Conservation (phyloP, 345 rosid species). For the Euphorbia tirucalli region DNA sequence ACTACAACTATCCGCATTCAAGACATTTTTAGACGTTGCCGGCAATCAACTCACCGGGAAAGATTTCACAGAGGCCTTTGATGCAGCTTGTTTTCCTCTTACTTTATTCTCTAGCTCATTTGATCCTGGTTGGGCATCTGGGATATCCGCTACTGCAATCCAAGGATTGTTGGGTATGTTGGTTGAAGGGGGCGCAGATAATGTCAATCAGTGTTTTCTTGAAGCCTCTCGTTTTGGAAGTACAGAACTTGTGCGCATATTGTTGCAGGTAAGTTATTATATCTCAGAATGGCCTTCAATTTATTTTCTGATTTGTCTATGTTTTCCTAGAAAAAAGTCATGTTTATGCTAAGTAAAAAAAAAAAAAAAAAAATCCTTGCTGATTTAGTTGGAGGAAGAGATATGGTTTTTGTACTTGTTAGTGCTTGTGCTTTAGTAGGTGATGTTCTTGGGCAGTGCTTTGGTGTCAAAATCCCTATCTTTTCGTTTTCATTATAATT, state of each 20-base stretch:
- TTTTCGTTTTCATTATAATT: background rate
- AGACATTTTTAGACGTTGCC: conserved; percentile 79
- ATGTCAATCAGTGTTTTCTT: conserved; percentile 91
- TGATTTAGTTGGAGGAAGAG: background rate
- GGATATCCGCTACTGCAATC: conserved; percentile 79
- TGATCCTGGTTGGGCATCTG: conserved; percentile 95
- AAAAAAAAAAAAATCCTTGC: background rate
- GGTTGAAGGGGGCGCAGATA: conserved; percentile 96
- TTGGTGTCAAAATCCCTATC: background rate
- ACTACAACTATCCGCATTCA: conserved; percentile 90
- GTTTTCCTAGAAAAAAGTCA: background rate
- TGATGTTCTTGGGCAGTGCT: background rate
- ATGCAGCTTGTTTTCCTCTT: conserved; percentile 96
- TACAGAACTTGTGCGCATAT: conserved; percentile 93
- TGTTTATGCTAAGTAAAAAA: background rate
- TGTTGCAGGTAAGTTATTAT: conserved; percentile 60
- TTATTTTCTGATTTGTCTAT: background rate
- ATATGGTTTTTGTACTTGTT: background rate
- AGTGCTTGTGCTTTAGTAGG: background rate
- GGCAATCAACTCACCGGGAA: conserved; percentile 90
- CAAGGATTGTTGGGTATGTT: conserved; percentile 85
- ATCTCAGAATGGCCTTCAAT: conserved; percentile 1
- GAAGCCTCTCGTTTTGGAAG: conserved; percentile 99
- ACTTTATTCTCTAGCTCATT: conserved; percentile 88
- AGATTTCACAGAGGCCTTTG: conserved; percentile 98